Percentiles rank a stretch among this genome's conserved stretches.
Evolutionary conservation across 495 filamentous ascomycete species (phyloP).

Genomic region (Neurospora sp.): DNA sequence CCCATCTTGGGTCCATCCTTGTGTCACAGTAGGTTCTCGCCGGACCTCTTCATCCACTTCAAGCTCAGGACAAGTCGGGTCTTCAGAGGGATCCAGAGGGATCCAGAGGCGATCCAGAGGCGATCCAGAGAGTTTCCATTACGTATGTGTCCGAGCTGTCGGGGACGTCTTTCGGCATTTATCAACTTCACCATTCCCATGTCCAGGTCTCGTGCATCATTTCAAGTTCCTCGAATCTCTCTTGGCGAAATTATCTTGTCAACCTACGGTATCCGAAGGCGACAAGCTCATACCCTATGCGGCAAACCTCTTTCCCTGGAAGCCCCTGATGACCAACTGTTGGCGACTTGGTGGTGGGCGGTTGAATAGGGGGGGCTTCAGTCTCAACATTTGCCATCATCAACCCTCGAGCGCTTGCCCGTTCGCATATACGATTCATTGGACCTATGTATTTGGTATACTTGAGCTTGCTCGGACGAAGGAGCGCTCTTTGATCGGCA

Average conservation of each 20-base stretch:
- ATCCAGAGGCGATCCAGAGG: neutral
- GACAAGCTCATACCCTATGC: neutral
- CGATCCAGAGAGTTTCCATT: neutral
- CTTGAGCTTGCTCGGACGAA: neutral
- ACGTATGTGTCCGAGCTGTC: neutral
- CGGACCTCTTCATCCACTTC: neutral
- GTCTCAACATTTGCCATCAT: neutral
- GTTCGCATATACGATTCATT: neutral
- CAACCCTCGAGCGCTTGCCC: neutral
- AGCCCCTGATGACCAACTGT: neutral
- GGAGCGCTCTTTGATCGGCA: neutral
- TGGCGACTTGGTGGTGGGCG: neutral
- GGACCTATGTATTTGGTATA: neutral
- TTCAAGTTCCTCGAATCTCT: neutral
- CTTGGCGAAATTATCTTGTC: neutral
- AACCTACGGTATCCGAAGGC: neutral
- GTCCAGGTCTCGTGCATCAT: neutral
- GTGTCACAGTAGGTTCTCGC: neutral
- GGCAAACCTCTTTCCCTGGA: neutral
- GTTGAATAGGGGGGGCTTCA: neutral
- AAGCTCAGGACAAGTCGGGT: neutral
- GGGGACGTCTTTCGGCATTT: neutral
- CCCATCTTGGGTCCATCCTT: neutral
- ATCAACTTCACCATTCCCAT: neutral
- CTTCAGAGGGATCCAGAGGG: neutral